Conservation (phyloP, 2,329 filamentous ascomycete genomes). For the Alternaria brassicicola region DNA sequence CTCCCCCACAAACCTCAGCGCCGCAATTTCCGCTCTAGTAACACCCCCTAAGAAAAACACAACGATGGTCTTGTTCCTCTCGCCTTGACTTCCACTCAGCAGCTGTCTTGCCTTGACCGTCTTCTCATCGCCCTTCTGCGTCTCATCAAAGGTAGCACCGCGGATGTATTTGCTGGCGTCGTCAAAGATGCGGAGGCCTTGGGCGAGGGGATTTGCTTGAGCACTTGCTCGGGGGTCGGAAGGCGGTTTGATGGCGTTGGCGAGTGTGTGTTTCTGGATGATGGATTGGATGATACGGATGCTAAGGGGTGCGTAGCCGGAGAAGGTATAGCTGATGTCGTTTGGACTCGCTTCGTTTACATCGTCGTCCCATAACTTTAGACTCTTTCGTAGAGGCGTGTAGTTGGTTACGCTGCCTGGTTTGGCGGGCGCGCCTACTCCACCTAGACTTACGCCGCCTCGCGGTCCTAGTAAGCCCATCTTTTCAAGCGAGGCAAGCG, state of each 20-base stretch:
- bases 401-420: constrained; percentile 74
- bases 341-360: constrained; percentile 94
- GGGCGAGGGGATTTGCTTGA: constrained; percentile 64
- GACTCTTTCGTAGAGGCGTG: constrained; percentile 80
- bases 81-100: constrained; percentile 68
- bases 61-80: constrained; percentile 77
- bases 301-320: constrained; percentile 91
- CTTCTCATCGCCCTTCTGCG: constrained; percentile 91
- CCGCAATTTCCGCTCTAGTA: constrained; percentile 94
- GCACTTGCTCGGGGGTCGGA: constrained; percentile 43
- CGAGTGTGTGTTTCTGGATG: constrained; percentile 84
- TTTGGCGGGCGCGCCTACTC: constrained; percentile 46
- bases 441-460: constrained; percentile 53
- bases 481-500: constrained; percentile 85
- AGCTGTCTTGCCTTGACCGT: constrained; percentile 85
- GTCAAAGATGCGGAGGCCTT: constrained; percentile 93
- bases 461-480: constrained; percentile 79
- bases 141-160: constrained; percentile 88
- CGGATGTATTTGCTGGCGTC: constrained; percentile 86
- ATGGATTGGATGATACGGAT: constrained; percentile 91
- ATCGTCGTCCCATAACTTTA: constrained; percentile 91
- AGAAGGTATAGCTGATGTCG: constrained; percentile 97
- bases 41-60: constrained; percentile 98
- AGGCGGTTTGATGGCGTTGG: constrained; percentile 61
- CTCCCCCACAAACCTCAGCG: constrained; percentile 84